Conservation (phyloP, 2,329 filamentous ascomycete genomes). For the Trichophyton simii region DNA sequence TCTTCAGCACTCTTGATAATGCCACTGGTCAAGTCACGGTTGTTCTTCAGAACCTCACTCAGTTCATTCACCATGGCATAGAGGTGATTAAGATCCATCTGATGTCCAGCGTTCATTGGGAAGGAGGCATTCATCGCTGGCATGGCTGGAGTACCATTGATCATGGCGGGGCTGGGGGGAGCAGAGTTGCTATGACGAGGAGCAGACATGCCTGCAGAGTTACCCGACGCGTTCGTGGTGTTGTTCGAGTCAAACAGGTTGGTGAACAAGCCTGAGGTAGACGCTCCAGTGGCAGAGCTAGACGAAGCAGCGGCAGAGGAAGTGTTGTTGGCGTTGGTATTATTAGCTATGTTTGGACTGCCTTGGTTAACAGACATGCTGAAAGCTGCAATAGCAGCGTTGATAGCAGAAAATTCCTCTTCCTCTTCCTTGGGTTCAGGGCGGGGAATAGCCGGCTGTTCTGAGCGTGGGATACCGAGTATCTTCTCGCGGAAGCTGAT, state of each 20-base stretch:
- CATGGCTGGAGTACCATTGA: constrained; percentile 7
- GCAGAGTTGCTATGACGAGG: constrained; percentile 25
- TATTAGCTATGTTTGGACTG: not conserved
- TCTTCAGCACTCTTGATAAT: constrained; percentile 40
- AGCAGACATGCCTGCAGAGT: constrained; percentile 11
- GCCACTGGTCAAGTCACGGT: constrained; percentile 37
- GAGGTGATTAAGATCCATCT: constrained; percentile 40
- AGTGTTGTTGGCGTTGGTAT: not conserved
- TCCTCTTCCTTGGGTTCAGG: constrained; percentile 13
- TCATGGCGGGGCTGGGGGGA: constrained; percentile 18
- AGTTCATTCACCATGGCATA: constrained; percentile 40
- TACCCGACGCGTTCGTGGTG: constrained; percentile 16
- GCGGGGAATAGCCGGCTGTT: not conserved
- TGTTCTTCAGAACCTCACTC: constrained; percentile 37
- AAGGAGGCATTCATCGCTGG: constrained; percentile 26
- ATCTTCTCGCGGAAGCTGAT: constrained; percentile 13
- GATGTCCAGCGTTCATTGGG: constrained; percentile 38
- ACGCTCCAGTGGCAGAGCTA: constrained; percentile 16
- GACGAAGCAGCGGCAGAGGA: not conserved
- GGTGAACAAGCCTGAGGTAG: constrained; percentile 20
- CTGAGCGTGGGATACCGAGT: constrained; percentile 8
- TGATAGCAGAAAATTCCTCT: constrained; percentile 23
- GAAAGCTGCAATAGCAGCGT: constrained; percentile 23
- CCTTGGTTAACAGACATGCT: constrained; percentile 11
- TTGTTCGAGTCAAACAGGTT: constrained; percentile 25